Conservation (phyloP, 2,329 filamentous ascomycete species). For the Sodiomyces alkalinus region DNA sequence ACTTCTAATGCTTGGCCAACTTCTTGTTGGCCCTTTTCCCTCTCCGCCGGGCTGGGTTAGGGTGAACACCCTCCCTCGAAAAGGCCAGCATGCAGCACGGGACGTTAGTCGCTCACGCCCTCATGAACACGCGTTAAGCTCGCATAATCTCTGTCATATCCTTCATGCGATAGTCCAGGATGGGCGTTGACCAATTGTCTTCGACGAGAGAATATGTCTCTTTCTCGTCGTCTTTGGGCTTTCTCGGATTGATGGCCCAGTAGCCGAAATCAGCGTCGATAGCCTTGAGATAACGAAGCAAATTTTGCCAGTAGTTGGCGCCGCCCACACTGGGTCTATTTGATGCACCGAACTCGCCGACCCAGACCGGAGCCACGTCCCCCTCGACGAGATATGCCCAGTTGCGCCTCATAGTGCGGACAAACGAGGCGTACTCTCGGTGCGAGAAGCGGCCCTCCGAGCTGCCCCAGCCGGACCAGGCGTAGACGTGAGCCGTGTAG, state of each 20-base stretch:
- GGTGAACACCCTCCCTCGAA: too few species aligned
- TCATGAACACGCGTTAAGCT: background rate
- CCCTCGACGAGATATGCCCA: constrained; percentile 49
- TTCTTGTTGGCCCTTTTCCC: too few species aligned
- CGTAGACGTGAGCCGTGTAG: constrained; percentile 54
- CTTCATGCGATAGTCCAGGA: constrained; percentile 47
- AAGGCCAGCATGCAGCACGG: too few species aligned
- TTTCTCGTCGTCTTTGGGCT: constrained; percentile 38
- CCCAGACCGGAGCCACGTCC: constrained; percentile 47
- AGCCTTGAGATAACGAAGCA: constrained; percentile 41
- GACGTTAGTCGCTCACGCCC: background rate
- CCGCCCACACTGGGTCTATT: constrained; percentile 36
- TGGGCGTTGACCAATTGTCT: constrained; percentile 49
- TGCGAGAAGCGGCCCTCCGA: constrained; percentile 42
- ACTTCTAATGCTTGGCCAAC: too few species aligned
- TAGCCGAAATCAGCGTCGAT: constrained; percentile 53
- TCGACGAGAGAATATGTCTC: constrained; percentile 47
- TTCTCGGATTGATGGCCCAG: constrained; percentile 54
- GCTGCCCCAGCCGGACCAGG: constrained; percentile 56
- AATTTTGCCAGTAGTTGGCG: constrained; percentile 49
- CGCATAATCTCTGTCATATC: constrained; percentile 42
- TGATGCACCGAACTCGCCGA: constrained; percentile 51
- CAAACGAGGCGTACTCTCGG: constrained; percentile 47
- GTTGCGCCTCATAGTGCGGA: constrained; percentile 44
- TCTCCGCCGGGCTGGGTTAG: too few species aligned